Evolutionary conservation across 2,329 filamentous ascomycete species (phyloP).

Genomic region (Trichoderma sp.): DNA sequence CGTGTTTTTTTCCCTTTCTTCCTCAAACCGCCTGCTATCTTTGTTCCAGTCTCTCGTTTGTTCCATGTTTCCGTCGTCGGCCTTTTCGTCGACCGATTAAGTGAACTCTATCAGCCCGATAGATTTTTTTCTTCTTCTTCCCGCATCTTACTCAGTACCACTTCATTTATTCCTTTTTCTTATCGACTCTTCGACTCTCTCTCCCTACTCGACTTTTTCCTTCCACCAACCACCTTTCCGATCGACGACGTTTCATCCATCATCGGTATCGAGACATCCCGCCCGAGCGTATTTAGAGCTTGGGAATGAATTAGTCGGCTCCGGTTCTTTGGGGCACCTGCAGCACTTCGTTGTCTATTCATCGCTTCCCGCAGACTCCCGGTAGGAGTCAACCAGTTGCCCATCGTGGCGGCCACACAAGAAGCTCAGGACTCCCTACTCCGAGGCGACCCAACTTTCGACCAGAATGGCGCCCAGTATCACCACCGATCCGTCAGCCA

Average conservation of each 20-base stretch:
- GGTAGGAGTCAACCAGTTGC: slow-evolving; percentile 35
- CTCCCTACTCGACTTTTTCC: background rate
- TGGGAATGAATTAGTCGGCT: slow-evolving; percentile 16
- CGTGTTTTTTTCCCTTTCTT: background rate
- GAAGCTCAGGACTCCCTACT: slow-evolving; percentile 42
- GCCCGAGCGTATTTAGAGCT: background rate
- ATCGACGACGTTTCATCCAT: background rate
- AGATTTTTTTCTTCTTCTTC: slow-evolving; percentile 5
- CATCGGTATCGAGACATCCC: background rate
- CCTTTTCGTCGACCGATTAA: slow-evolving; percentile 7
- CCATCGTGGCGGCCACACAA: slow-evolving; percentile 40
- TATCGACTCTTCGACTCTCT: background rate
- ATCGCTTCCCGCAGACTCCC: slow-evolving; percentile 32
- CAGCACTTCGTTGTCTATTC: background rate
- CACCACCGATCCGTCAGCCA: slow-evolving; percentile 27
- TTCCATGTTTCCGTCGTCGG: slow-evolving; percentile 9
- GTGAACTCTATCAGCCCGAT: slow-evolving; percentile 5
- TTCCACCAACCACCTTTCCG: background rate
- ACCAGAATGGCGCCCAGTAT: slow-evolving; percentile 31
- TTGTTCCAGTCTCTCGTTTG: slow-evolving; percentile 19
- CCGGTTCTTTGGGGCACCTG: background rate
- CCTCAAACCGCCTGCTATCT: slow-evolving; percentile 1
- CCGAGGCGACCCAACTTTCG: slow-evolving; percentile 38
- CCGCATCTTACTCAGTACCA: background rate
- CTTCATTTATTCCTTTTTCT: background rate